Evolutionary conservation across 306 rosid species (phyloP).

Genomic region (Morella rubra): DNA sequence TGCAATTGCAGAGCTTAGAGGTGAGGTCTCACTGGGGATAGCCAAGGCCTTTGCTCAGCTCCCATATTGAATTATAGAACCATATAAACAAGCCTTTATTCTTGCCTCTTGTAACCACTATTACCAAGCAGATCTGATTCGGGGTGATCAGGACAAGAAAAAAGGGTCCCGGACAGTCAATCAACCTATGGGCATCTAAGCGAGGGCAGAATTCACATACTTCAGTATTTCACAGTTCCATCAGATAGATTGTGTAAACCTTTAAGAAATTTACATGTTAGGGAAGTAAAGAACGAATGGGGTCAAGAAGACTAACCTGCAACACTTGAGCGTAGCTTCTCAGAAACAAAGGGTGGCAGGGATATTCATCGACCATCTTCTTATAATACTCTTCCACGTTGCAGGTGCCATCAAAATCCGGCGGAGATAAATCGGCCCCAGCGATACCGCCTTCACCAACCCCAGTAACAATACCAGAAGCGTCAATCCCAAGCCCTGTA

Average conservation of each 20-base stretch:
- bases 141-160: not conserved
- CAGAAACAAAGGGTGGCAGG: slow-evolving; percentile 62
- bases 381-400: slow-evolving; percentile 49
- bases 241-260: not conserved
- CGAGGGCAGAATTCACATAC: slow-evolving; percentile 5
- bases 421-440: slow-evolving; percentile 31
- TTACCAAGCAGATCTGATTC: slow-evolving; percentile 1
- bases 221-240: slow-evolving; percentile 4
- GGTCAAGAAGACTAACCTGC: slow-evolving; percentile 45
- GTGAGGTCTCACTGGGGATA: not conserved
- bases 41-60: not conserved
- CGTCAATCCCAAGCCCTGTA: slow-evolving; percentile 60
- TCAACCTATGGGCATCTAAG: not conserved
- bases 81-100: not conserved
- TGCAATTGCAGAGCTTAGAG: not conserved
- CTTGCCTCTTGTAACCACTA: not conserved
- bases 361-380: slow-evolving; percentile 61
- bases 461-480: slow-evolving; percentile 23
- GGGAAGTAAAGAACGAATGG: not conserved
- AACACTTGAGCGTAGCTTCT: slow-evolving; percentile 64
- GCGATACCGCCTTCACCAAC: slow-evolving; percentile 24
- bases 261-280: not conserved
- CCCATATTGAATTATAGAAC: not conserved
- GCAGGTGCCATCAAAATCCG: slow-evolving; percentile 32
- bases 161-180: not conserved